Percentiles rank a stretch among this genome's conserved stretches.
Evolutionary conservation across 768 basidiomycete genomes (phyloP).

Genomic region (Crepidotus variabilis): DNA sequence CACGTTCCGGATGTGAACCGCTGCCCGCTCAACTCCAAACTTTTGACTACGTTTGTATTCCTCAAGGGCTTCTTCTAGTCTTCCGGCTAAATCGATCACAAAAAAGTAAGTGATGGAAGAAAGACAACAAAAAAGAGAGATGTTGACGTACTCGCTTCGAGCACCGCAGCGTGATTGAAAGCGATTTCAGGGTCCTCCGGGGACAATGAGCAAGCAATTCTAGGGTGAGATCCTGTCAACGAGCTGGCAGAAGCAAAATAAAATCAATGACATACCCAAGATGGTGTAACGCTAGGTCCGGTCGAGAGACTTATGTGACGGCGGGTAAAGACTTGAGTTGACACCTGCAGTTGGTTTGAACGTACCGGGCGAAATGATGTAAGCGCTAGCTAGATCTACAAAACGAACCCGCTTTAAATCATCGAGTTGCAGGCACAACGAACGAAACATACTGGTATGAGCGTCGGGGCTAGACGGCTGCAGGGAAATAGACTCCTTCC

Average conservation of each 20-base stretch:
- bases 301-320: slow-evolving; percentile 57
- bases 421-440: slow-evolving; percentile 9
- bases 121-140: slow-evolving; percentile 13
- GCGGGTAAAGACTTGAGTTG: background rate
- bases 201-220: slow-evolving; percentile 76
- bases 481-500: slow-evolving; percentile 80
- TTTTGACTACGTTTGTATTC: slow-evolving; percentile 80
- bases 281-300: slow-evolving; percentile 85
- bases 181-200: slow-evolving; percentile 91
- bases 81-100: slow-evolving; percentile 55
- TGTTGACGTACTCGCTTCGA: slow-evolving; percentile 83
- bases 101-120: slow-evolving; percentile 23
- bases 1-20: slow-evolving; percentile 81
- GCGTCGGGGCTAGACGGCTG: slow-evolving; percentile 84
- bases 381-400: slow-evolving; percentile 86
- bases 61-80: slow-evolving; percentile 74
- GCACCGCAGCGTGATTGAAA: slow-evolving; percentile 87
- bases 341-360: slow-evolving; percentile 1
- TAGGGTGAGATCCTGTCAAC: slow-evolving; percentile 37
- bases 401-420: slow-evolving; percentile 10
- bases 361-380: slow-evolving; percentile 66
- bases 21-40: slow-evolving; percentile 77
- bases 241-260: slow-evolving; percentile 18
- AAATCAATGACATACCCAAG: slow-evolving; percentile 51
- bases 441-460: slow-evolving; percentile 68